phyloP scores from a whole-genome alignment of 495 filamentous ascomycete species.

The Penicillium roqueforti region DNA sequence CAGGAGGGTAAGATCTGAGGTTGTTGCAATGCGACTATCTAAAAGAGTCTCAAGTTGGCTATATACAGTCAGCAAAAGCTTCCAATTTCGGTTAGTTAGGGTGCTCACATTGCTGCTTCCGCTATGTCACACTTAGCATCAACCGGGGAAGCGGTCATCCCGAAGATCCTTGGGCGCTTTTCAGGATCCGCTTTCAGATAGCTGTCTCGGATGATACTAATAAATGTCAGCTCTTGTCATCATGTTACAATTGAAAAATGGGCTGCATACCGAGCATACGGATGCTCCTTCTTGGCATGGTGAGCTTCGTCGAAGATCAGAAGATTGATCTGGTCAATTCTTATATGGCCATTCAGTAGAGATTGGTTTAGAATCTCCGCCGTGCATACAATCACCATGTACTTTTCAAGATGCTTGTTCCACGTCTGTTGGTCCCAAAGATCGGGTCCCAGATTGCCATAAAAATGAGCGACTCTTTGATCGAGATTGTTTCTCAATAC shows the following conservation, averaged over 20 bases:
- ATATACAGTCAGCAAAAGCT: slow-evolving; percentile 8
- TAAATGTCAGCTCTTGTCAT: slow-evolving; percentile 10
- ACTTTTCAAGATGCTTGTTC: slow-evolving; percentile 59
- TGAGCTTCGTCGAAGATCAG: slow-evolving; percentile 96
- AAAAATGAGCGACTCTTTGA: slow-evolving; percentile 72
- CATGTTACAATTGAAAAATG: not conserved
- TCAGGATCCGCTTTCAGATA: slow-evolving; percentile 52
- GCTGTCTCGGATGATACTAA: slow-evolving; percentile 79
- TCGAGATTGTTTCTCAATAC: slow-evolving; percentile 82
- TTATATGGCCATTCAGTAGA: slow-evolving; percentile 76
- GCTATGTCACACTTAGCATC: slow-evolving; percentile 71
- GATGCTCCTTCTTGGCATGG: slow-evolving; percentile 91
- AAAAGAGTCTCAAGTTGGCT: slow-evolving; percentile 75
- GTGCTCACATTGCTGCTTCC: slow-evolving; percentile 57
- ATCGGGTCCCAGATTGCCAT: slow-evolving; percentile 67
- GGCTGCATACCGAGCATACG: slow-evolving; percentile 63
- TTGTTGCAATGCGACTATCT: slow-evolving; percentile 77
- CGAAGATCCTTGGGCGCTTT: slow-evolving; percentile 75
- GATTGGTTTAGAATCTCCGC: slow-evolving; percentile 79
- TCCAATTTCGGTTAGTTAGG: not conserved
- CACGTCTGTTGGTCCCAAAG: slow-evolving; percentile 65
- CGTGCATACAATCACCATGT: slow-evolving; percentile 91
- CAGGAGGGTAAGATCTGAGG: slow-evolving; percentile 60
- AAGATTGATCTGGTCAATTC: slow-evolving; percentile 80
- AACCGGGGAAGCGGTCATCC: slow-evolving; percentile 98